Evolutionary conservation across 306 rosid genomes (phyloP).

Genomic region (Medicago lupulina): DNA sequence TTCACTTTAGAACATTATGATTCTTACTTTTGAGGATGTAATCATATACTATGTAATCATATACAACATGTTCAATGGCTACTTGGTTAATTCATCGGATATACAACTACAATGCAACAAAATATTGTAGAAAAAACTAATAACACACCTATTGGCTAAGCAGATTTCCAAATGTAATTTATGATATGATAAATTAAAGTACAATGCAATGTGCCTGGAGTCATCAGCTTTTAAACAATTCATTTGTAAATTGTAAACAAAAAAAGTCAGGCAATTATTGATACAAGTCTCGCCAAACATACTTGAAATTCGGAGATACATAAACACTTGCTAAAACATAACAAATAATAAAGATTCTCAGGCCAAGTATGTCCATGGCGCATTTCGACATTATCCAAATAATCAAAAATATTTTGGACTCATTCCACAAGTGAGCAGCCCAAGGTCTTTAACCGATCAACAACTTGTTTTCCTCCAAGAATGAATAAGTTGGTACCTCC

Average conservation of each 20-base stretch:
- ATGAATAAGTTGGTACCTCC: slow-evolving; percentile 82
- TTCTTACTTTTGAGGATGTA: neutral
- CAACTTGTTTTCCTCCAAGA: slow-evolving; percentile 74
- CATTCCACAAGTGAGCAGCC: slow-evolving; percentile 24
- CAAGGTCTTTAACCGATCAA: slow-evolving; percentile 64
- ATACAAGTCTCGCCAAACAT: slow-evolving; percentile 45
- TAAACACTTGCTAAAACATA: slow-evolving; percentile 46
- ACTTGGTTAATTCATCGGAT: neutral
- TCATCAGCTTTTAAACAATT: slow-evolving; percentile 38
- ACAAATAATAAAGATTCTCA: slow-evolving; percentile 27
- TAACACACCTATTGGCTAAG: neutral
- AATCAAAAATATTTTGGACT: slow-evolving; percentile 37
- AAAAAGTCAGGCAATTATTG: slow-evolving; percentile 56
- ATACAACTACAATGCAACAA: neutral
- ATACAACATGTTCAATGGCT: neutral
- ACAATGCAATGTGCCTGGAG: slow-evolving; percentile 38
- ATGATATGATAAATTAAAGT: slow-evolving; percentile 4
- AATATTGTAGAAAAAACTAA: neutral
- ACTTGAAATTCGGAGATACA: slow-evolving; percentile 46
- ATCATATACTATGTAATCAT: neutral
- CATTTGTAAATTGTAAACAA: slow-evolving; percentile 39
- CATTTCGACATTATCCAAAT: slow-evolving; percentile 64
- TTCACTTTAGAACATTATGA: neutral
- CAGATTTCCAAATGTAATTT: slow-evolving; percentile 17
- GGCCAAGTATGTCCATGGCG: slow-evolving; percentile 45